A percentile compares a stretch with the other conserved stretches of the same genome.
Conservation (phyloP, 2,329 filamentous ascomycete genomes). For the Immersiporthe knoxdaviesiana region DNA sequence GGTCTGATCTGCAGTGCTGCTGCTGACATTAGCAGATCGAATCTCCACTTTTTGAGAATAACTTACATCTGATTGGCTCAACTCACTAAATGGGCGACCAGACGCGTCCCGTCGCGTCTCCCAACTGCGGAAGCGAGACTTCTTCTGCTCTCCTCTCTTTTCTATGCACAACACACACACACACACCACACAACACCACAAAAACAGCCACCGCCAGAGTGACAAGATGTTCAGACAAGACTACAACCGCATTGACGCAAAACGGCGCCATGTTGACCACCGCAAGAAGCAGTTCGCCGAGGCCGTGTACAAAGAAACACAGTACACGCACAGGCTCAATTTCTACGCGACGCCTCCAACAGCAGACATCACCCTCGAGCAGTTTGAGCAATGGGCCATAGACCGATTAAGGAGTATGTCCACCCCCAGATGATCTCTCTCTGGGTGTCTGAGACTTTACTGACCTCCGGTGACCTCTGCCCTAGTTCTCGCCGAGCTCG, state of each 20-base stretch:
- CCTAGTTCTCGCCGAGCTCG: slow-evolving; percentile 83
- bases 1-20: background rate
- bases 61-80: slow-evolving; percentile 27
- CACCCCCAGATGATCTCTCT: slow-evolving; percentile 25
- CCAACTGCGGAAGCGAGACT: slow-evolving; percentile 14
- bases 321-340: slow-evolving; percentile 86
- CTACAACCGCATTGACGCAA: slow-evolving; percentile 62
- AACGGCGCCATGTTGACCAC: slow-evolving; percentile 76
- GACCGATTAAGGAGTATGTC: slow-evolving; percentile 79
- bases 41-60: background rate
- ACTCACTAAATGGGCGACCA: slow-evolving; percentile 30
- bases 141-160: background rate
- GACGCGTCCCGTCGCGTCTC: slow-evolving; percentile 35
- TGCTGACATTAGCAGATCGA: slow-evolving; percentile 1
- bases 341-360: slow-evolving; percentile 89
- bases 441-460: background rate
- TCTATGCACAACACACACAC: background rate
- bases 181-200: background rate
- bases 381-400: slow-evolving; percentile 99
- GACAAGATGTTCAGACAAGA: slow-evolving; percentile 53
- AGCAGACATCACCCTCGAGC: slow-evolving; percentile 90
- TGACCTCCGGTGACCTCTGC: slow-evolving; percentile 29
- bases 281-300: slow-evolving; percentile 87
- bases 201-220: slow-evolving; percentile 1
- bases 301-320: slow-evolving; percentile 73